Evolutionary conservation across 2,329 filamentous ascomycete species (phyloP).

Genomic region (Madurella mycetomatis): DNA sequence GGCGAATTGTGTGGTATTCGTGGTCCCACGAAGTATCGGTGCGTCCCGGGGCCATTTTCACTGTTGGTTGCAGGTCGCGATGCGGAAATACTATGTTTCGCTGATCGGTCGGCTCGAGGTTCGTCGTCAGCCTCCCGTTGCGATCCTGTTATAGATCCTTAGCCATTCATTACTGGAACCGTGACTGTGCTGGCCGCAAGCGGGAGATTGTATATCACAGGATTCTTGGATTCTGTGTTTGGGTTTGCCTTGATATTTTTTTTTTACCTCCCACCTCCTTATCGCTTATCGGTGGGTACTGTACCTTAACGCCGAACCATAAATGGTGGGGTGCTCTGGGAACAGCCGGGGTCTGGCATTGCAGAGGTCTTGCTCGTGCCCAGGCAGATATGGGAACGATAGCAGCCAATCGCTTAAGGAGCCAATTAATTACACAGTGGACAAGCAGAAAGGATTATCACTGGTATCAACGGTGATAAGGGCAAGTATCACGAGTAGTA

Average conservation of each 20-base stretch:
- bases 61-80: neutral
- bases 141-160: neutral
- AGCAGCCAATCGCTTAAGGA: no score
- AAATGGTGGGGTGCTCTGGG: neutral
- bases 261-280: slow-evolving; percentile 15
- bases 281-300: slow-evolving; percentile 24
- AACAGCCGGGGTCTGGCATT: no score
- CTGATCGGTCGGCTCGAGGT: neutral
- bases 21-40: slow-evolving; percentile 68
- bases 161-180: slow-evolving; percentile 1
- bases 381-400: no score
- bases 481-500: no score
- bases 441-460: no score
- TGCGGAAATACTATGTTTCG: neutral
- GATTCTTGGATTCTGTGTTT: slow-evolving; percentile 1
- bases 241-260: slow-evolving; percentile 18
- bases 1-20: slow-evolving; percentile 78
- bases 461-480: no score
- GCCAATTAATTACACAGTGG: no score
- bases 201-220: neutral
- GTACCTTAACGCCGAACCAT: no score
- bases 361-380: no score
- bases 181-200: neutral
- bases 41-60: slow-evolving; percentile 45
- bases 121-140: slow-evolving; percentile 5